A percentile compares a stretch with the other conserved stretches of the same genome.
Conservation (phyloP, 345 rosid species). For the Erysimum cheiranthoides region DNA sequence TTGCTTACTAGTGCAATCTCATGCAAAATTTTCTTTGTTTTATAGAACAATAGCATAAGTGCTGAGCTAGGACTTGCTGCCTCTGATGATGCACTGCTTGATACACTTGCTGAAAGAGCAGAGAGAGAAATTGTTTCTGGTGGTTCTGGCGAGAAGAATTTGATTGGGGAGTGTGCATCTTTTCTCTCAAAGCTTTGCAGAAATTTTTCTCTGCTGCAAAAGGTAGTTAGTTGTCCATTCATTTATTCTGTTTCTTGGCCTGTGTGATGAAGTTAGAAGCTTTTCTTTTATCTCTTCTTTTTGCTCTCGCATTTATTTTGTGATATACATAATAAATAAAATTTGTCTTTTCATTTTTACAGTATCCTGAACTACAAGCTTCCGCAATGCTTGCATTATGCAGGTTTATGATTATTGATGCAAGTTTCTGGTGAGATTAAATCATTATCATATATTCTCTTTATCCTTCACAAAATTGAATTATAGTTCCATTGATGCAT, state of each 20-base stretch:
- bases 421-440: conserved; percentile 75
- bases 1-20: conserved; percentile 16
- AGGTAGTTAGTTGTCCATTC: conserved; percentile 53
- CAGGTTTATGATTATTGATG: conserved; percentile 91
- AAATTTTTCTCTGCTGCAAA: conserved; percentile 82
- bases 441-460: conserved; percentile 28
- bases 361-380: conserved; percentile 91
- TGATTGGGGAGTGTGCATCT: conserved; percentile 81
- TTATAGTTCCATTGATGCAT: conserved; percentile 29
- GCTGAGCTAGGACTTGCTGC: conserved; percentile 95
- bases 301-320: conserved; percentile 10
- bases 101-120: conserved; percentile 83
- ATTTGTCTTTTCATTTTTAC: conserved; percentile 36
- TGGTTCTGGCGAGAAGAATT: conserved; percentile 61
- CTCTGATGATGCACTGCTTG: conserved; percentile 88
- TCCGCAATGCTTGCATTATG: conserved; percentile 96
- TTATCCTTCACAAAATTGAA: conserved; percentile 9
- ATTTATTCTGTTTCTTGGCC: conserved; percentile 3
- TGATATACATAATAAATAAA: conserved; percentile 6
- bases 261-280: conserved; percentile 8
- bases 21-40: conserved; percentile 31
- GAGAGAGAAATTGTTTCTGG: conserved; percentile 90
- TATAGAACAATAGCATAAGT: conserved; percentile 78
- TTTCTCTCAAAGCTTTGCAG: conserved; percentile 92
- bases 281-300: conserved; percentile 23